Base-by-base conservation (phyloP, 768 basidiomycete genomes). In the Tephrocybe sp. region DNA sequence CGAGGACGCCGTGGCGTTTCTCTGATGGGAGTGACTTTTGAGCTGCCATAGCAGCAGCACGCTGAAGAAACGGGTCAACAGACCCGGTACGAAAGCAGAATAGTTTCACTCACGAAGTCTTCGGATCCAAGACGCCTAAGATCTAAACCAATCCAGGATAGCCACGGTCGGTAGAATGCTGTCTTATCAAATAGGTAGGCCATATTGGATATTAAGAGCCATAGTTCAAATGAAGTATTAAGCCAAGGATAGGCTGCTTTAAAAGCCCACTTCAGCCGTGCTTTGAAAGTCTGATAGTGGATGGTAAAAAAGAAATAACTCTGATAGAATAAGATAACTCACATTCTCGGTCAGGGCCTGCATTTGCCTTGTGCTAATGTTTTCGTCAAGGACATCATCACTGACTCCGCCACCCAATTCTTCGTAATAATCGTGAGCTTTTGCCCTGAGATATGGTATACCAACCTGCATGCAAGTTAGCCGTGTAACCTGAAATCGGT, bases 391-490 rank as follows among this genome's bases (percentile, higher is more conserved):
- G 17, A 86, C 65, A 41, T 92, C 88, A n/a, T 75, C 70, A 52
- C 82, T 80, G 5, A 85, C 60, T 4, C 89, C 88, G 19, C 95
- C 96, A 4, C 96, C 94, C 12, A 98, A 67, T 36, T 85, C 80
- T 68, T 99, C 96, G 60, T 85, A 96, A 61, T 91, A 88, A 61
- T 97, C 94, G 39, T 90, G 88, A 2, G 85, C 82, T 65, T 96
- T 96, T 17, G 93, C 87, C 58, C 90, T 80, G 19, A 96, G 53
- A 64, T 97, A 98, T 4, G 96, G 96, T 4, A 98, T 65, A 13
- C 87, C 91, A 41, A 98, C 79, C 94, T 92, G 48, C 10, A 45
- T n/a, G 57, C 46, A 30, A 26, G 52, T 52, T 16, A 56, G 34
- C 45, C 30, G 4, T 41, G 51, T 47, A 2, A 45, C 13, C 22